Evolutionary conservation across 495 filamentous ascomycete genomes (phyloP), one percentile per base, ranked within the genome.

Genomic region (Penicillium canariense): DNA sequence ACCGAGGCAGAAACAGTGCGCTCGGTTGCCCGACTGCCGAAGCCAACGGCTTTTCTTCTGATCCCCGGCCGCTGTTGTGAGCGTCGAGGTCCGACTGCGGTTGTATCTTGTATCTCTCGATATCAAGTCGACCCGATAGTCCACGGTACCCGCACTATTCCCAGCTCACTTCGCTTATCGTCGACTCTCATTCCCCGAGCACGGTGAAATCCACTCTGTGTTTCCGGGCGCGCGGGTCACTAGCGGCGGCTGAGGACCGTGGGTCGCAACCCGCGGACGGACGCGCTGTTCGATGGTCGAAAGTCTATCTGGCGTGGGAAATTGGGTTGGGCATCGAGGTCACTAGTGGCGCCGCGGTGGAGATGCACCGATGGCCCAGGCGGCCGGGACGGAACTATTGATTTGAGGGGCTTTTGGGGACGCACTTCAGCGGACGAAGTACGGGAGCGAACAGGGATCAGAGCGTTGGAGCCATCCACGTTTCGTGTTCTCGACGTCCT

Each of bases 181-280:
- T 30, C 25, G 17, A 32, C 17, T 32, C n/a, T 44, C 22, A 43
- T 43, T 52, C 11, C 32, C 12, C 48, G 20, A 22, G 11, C 23
- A 20, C 43, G 23, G 26, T n/a, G 14, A 25, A 27, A 17, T 25
- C 28, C 25, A 46, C 43, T 46, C n/a, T 22, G 17, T n/a, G 15
- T 17, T 27, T 23, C 43, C 25, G n/a, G 25, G 26, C 43, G 28
- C 11, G 38, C 25, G 27, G 48, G 28, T 50, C 17, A 35, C 51
- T 60, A 55, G 52, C 38, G 58, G 49, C 54, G 54, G 53, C 53
- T 50, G 53, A 50, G 53, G 36, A 42, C 53, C 49, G 35, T 55
- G 56, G 56, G 43, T 52, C 55, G 46, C 25, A 17, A 44, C 23
- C 15, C 22, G 35, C 20, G 26, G 23, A 50, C 38, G 36, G n/a